Percentiles rank a stretch among this genome's conserved stretches.
These are phyloP conservation scores for Sophora flavescens DNA, from an alignment of 306 rosid genomes.

Conservation along the genomic window DNA sequence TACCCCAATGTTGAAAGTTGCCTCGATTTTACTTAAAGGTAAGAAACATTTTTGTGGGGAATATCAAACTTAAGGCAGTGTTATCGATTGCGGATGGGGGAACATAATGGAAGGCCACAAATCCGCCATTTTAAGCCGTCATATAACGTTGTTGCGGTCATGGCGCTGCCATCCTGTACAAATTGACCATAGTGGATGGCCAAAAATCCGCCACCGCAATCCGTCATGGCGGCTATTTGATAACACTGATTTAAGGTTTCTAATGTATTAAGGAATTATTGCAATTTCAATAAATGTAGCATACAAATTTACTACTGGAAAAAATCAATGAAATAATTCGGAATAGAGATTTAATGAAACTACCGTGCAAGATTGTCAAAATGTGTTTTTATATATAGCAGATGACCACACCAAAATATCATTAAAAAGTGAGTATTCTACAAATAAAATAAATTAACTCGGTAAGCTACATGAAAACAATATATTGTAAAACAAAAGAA, in stretches of 20 bases:
- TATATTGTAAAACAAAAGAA: background rate
- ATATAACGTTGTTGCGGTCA: too few relatives aligned
- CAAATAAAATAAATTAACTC: slow-evolving; percentile 6
- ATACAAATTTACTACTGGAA: background rate
- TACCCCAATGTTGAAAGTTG: background rate
- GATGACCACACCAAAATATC: background rate
- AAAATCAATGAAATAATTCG: background rate
- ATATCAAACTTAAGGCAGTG: too few relatives aligned
- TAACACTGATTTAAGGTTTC: too few relatives aligned
- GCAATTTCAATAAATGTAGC: background rate
- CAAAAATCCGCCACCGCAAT: too few relatives aligned
- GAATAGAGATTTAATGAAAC: background rate
- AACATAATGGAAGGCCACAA: too few relatives aligned
- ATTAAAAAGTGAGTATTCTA: background rate
- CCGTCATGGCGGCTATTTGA: too few relatives aligned
- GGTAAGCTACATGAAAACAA: background rate
- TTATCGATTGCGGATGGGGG: too few relatives aligned
- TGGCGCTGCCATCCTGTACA: too few relatives aligned
- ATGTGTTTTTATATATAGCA: background rate
- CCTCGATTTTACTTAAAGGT: background rate
- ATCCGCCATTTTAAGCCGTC: too few relatives aligned
- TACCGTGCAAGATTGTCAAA: slow-evolving; percentile 1
- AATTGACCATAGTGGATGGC: too few relatives aligned
- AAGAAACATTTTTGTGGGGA: background rate
- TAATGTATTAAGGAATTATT: slow-evolving; percentile 8